Evolutionary conservation across 352 stramenopile species (phyloP), one percentile per base, ranked within the genome.

Genomic region (Phytopythium aichiense): DNA sequence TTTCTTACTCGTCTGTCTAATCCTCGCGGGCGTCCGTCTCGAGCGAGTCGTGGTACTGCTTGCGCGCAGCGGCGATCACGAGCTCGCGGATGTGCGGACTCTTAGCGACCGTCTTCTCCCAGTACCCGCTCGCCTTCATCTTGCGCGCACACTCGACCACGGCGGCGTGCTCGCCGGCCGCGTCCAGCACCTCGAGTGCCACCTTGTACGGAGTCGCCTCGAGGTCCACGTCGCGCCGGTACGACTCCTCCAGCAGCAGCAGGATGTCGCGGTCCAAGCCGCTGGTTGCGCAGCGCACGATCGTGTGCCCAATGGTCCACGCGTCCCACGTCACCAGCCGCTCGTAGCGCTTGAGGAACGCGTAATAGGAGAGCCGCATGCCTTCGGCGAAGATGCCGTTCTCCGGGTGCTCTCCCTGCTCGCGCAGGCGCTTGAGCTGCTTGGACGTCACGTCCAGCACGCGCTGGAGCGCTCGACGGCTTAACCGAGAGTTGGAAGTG

Each of bases 391-490:
- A 62, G 37, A 80, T 77, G 31, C 60, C 62, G 30, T 58, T 55
- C 12, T 61, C 58, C 4, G 28, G 22, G 18, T 28, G 43, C 2
- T 69, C 58, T 3, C 64, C 60, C 37, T 69, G 54, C 30, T 71
- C 48, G 6, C 64, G 65, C 25, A 87, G 60, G 25, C 66, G 63
- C 61, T 75, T 65, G 28, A 88, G 69, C 30, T 89, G 79, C 51
- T 74, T 72, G 11, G 75, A 83, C 12, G 88, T 77, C 38, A 84
- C 64, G 30, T 91, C 76, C 37, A 88, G 86, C 33, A 88, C 76
- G 8, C 77, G 76, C 48, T 83, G 68, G 7, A 76, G 54, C 12
- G 80, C 66, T 2, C 79, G 68, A 18, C 74, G 75, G 68, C 81
- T 91, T 40, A 88, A 60, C 15, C 33, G 33, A 0, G 52, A 58